Percentiles rank a stretch among this genome's conserved stretches.
phyloP scores from a whole-genome alignment of 306 rosid genomes.

The Rosa chinensis region DNA sequence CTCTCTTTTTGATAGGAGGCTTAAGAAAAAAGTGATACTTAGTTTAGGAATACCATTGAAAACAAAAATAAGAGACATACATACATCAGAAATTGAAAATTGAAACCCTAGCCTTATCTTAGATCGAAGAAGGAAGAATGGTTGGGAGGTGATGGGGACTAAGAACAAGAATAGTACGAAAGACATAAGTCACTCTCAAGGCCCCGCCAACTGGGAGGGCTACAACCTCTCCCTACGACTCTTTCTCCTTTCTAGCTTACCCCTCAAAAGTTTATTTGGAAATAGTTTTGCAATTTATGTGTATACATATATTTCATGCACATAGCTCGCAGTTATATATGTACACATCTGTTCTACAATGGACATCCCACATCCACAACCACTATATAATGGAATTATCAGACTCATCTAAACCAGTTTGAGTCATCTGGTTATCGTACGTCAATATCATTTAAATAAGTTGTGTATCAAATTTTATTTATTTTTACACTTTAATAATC shows the following conservation, averaged over 20 bases:
- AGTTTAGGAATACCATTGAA: neutral
- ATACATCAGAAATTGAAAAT: neutral
- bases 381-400: neutral
- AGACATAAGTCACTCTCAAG: slow-evolving; percentile 23
- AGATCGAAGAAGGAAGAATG: slow-evolving; percentile 4
- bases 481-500: too few species aligned
- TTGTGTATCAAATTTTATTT: too few species aligned
- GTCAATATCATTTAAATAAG: neutral
- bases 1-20: neutral
- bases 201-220: slow-evolving; percentile 22
- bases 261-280: neutral
- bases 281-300: neutral
- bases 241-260: slow-evolving; percentile 11
- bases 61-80: neutral
- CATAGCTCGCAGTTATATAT: neutral
- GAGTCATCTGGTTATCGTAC: too few species aligned
- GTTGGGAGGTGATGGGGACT: slow-evolving; percentile 17
- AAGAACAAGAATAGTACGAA: neutral
- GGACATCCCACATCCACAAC: neutral
- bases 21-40: neutral
- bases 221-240: slow-evolving; percentile 2
- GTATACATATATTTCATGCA: neutral
- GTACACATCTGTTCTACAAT: neutral
- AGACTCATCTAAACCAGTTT: too few species aligned
- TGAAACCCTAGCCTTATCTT: slow-evolving; percentile 9